Conservation (phyloP, 805 yeast genomes). For the Schizosaccharomyces cryophilus region DNA sequence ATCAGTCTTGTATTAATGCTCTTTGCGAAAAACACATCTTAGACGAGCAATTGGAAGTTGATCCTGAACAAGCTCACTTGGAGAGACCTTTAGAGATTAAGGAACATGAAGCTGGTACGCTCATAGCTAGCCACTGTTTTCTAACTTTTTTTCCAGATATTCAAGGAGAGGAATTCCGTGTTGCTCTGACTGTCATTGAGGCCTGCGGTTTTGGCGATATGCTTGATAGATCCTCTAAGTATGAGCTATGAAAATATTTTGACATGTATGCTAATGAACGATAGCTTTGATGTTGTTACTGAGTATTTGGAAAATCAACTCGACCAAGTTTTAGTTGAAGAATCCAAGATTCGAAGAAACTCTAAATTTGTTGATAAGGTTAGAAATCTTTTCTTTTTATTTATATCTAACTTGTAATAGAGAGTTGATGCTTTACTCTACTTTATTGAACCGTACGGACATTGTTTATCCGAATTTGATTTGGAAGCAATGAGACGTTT, state of each 20-base stretch:
- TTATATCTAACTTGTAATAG: conserved; percentile 9
- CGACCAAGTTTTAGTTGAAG: conserved; percentile 49
- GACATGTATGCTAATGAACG: conserved; percentile 3
- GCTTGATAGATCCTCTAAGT: conserved; percentile 34
- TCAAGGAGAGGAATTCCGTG: conserved; percentile 26
- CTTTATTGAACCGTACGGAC: conserved; percentile 40
- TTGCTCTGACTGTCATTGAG: conserved; percentile 34
- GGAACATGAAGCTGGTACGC: conserved; percentile 15
- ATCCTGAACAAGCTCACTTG: conserved; percentile 16
- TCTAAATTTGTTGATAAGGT: conserved; percentile 36
- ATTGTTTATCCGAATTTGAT: conserved; percentile 43
- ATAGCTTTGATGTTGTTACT: conserved; percentile 7
- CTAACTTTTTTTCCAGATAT: conserved; percentile 18
- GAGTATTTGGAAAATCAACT: conserved; percentile 45
- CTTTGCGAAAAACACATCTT: conserved; percentile 29
- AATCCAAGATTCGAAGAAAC: conserved; percentile 46
- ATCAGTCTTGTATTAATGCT: conserved; percentile 46
- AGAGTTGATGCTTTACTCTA: conserved; percentile 59
- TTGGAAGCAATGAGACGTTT: conserved; percentile 43
- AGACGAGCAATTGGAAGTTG: conserved; percentile 10
- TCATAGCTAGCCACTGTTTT: not conserved
- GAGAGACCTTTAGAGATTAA: conserved; percentile 21
- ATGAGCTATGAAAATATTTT: conserved; percentile 9
- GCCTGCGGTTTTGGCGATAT: conserved; percentile 64
- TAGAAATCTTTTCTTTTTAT: not conserved